Evolutionary conservation across 495 filamentous ascomycete genomes (phyloP).

Genomic region (Podospora pseudoanserina): DNA sequence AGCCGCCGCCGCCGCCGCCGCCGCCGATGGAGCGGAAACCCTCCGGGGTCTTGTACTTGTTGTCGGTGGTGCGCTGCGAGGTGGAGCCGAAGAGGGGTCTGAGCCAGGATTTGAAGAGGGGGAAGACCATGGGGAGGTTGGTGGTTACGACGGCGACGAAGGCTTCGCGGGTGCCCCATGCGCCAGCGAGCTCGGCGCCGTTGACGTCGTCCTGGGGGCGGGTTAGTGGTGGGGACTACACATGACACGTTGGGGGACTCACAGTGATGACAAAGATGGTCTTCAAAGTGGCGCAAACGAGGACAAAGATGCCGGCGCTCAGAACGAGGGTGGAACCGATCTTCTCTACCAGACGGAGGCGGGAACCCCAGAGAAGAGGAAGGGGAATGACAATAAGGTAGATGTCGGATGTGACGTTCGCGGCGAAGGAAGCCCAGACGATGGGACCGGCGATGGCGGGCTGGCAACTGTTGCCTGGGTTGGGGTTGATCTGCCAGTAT

Average conservation of each 20-base stretch:
- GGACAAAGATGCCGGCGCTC: conserved; percentile 48
- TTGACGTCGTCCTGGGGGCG: conserved; percentile 37
- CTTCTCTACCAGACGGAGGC: conserved; percentile 43
- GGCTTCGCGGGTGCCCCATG: conserved; percentile 52
- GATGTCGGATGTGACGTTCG: conserved; percentile 45
- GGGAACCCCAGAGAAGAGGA: conserved; percentile 50
- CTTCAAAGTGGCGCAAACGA: conserved; percentile 49
- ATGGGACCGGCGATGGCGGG: conserved; percentile 43
- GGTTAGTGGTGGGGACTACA: no score
- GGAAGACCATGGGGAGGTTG: conserved; percentile 54
- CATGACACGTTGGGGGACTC: conserved; percentile 16
- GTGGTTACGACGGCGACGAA: conserved; percentile 52
- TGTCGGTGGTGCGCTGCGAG: conserved; percentile 4
- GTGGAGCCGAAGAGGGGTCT: conserved; percentile 32
- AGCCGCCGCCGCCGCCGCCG: conserved; percentile 7
- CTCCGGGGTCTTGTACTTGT: conserved; percentile 12
- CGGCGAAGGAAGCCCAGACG: conserved; percentile 42
- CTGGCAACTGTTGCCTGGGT: conserved; percentile 51
- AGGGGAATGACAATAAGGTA: conserved; percentile 51
- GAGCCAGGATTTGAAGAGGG: conserved; percentile 45
- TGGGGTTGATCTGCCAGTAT: conserved; percentile 52
- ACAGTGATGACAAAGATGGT: conserved; percentile 43
- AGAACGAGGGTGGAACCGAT: conserved; percentile 45
- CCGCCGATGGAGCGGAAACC: conserved; percentile 19
- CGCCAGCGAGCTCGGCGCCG: conserved; percentile 46